Evolutionary conservation across 2,329 filamentous ascomycete genomes (phyloP), one percentile per base, ranked within the genome.

Genomic region (Aureobasidium mangrovei): DNA sequence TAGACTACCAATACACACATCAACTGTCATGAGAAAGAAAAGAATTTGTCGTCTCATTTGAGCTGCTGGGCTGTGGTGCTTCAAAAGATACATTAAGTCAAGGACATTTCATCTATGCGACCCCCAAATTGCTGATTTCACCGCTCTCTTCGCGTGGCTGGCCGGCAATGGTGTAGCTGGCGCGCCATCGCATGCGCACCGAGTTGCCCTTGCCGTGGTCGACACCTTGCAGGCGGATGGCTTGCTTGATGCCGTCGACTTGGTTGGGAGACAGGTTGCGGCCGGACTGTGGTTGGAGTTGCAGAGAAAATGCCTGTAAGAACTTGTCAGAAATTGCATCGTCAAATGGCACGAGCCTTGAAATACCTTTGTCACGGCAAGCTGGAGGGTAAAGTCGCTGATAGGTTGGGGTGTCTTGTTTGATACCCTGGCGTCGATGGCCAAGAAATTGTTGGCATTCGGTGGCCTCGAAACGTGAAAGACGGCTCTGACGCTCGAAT

Each of bases 131-230:
- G 40, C 49, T 53, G 31, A 53, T 40, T 9, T 53, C 49, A 12
- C 49, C 49, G 8, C 49, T 53, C 5, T 53, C 49, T 29, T 53
- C 49, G 5, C 49, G 82, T 84, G 68, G 65, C 60, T 77, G 66
- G 64, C 84, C 80, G 2, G 72, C 76, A 9, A 93, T 68, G 63
- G 80, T 82, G 71, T 96, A 97, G 4, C 85, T 82, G 28, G 88
- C 82, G 63, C 88, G 88, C 88, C 91, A 98, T 59, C 93, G 78
- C 72, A 98, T 81, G 73, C 94, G 95, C 57, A 94, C 84, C n/a
- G 76, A 79, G 55, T 82, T 83, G 1, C 93, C 93, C 65, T 85
- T 87, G 41, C 81, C 77, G 58, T 72, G 73, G 62, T 89, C 82
- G 1, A 89, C 84, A 1, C 89, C 84, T 61, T 88, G 82, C 28